Evolutionary conservation across 805 yeast species (phyloP).

Genomic region (Pichia manshurica): DNA sequence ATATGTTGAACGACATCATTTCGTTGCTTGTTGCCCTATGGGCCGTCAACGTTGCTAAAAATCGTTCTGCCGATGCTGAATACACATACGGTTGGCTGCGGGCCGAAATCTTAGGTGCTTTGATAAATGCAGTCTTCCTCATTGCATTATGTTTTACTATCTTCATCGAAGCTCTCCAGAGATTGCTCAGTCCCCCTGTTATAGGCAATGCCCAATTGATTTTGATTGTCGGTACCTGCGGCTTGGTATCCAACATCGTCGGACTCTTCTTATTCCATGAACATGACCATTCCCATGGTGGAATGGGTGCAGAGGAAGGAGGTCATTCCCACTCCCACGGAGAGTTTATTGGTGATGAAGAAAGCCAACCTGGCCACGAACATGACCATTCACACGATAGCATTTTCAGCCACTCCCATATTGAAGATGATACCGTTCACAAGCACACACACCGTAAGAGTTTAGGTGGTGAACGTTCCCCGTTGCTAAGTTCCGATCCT

Average conservation of each 20-base stretch:
- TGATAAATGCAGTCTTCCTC: conserved; percentile 87
- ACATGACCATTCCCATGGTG: conserved; percentile 56
- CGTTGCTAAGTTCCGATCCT: conserved; percentile 10
- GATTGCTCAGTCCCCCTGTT: conserved; percentile 74
- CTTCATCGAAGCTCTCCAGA: conserved; percentile 85
- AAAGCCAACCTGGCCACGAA: conserved; percentile 1
- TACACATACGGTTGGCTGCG: conserved; percentile 98
- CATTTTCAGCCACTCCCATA: conserved; percentile 3
- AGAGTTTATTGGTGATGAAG: conserved; percentile 10
- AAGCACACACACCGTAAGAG: neutral
- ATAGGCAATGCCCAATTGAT: conserved; percentile 81
- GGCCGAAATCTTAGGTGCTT: conserved; percentile 94
- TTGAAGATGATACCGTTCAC: neutral
- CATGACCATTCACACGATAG: conserved; percentile 5
- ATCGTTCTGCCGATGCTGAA: conserved; percentile 73
- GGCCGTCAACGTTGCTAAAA: conserved; percentile 91
- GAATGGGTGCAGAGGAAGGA: conserved; percentile 13
- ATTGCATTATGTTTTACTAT: conserved; percentile 90
- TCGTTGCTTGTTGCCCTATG: conserved; percentile 86
- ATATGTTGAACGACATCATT: conserved; percentile 92
- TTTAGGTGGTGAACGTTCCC: conserved; percentile 2
- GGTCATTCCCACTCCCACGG: conserved; percentile 21
- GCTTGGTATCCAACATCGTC: conserved; percentile 72
- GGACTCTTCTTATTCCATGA: conserved; percentile 90
- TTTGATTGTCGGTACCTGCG: conserved; percentile 75